These are phyloP conservation scores for Spergularia bocconei DNA, from an alignment of 148 eudicot species.

Conservation along the genomic window DNA sequence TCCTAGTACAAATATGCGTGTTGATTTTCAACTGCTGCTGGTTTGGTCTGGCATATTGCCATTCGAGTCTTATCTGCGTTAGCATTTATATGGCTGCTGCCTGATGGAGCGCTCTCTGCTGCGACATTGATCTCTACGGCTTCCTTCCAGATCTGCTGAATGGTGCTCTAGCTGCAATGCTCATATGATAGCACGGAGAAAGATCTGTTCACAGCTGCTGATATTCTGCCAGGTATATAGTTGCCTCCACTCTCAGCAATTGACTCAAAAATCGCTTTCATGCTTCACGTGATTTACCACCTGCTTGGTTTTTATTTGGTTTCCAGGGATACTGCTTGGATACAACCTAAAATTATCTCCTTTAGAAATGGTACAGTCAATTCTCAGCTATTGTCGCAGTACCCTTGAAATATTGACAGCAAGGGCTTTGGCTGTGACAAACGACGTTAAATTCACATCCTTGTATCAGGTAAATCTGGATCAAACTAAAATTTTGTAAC, in stretches of 20 bases:
- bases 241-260: neutral
- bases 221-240: conserved; percentile 2
- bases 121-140: neutral
- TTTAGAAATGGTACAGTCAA: neutral
- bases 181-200: neutral
- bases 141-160: neutral
- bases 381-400: neutral
- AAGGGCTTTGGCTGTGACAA: neutral
- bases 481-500: conserved; percentile 16
- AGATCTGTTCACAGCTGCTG: neutral
- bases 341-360: neutral
- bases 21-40: neutral
- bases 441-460: neutral
- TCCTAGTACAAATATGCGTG: conserved; percentile 25
- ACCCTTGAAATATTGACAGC: neutral
- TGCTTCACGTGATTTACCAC: neutral
- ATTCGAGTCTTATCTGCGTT: too few relatives aligned
- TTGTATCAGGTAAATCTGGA: conserved; percentile 3
- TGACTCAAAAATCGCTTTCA: neutral
- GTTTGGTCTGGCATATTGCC: neutral
- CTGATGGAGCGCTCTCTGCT: neutral
- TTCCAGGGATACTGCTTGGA: neutral
- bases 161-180: neutral
- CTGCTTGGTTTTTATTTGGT: neutral
- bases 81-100: neutral